Evolutionary conservation across 2,329 filamentous ascomycete species (phyloP).

Genomic region (Podosphaera xanthii): DNA sequence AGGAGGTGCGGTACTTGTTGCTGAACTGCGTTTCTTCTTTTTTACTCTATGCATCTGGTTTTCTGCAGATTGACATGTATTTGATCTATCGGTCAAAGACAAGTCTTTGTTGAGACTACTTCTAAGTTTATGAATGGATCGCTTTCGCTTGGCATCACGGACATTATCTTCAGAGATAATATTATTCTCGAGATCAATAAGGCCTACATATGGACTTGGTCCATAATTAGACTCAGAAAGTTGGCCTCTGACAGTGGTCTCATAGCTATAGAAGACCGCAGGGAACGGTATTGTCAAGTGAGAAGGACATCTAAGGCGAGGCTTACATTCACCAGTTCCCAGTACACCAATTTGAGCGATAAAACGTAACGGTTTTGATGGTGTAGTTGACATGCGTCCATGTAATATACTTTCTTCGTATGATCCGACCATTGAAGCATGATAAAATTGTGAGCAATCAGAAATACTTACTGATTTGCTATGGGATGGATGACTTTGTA

Average conservation of each 20-base stretch:
- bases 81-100: constrained; percentile 8
- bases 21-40: constrained; percentile 35
- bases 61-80: constrained; percentile 11
- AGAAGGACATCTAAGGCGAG: constrained; percentile 62
- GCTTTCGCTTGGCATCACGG: constrained; percentile 20
- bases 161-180: constrained; percentile 29
- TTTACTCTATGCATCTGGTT: constrained; percentile 23
- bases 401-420: constrained; percentile 93
- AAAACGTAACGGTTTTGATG: constrained; percentile 80
- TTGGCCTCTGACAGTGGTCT: constrained; percentile 37
- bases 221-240: constrained; percentile 48
- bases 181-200: constrained; percentile 73
- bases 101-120: constrained; percentile 8
- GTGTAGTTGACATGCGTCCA: constrained; percentile 89
- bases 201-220: constrained; percentile 85
- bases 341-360: constrained; percentile 87
- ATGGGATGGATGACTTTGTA: constrained; percentile 19
- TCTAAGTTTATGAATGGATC: constrained; percentile 7
- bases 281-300: constrained; percentile 83
- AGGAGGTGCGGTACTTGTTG: constrained; percentile 44
- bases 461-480: neutral
- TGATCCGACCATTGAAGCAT: constrained; percentile 90
- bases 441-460: constrained; percentile 51
- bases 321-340: constrained; percentile 70
- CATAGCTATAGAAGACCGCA: constrained; percentile 90